Conservation (phyloP, 345 rosid genomes). For the Clausena lansium region DNA sequence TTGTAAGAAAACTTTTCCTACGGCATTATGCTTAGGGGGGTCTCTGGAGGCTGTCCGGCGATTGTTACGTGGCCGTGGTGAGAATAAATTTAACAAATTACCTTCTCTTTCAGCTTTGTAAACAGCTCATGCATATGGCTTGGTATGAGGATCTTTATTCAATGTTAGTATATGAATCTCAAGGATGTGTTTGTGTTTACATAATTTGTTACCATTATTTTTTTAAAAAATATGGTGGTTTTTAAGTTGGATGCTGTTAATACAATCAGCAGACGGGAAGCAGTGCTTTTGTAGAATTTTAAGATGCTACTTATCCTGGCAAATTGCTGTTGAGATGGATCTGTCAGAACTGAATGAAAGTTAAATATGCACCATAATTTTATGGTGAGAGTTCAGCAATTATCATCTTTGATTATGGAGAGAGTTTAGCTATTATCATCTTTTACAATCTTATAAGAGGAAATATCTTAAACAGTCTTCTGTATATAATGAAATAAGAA, state of each 20-base stretch:
- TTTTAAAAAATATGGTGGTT: background rate
- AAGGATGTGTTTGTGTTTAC: background rate
- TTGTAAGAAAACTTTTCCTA: conserved; percentile 78
- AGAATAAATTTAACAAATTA: conserved; percentile 21
- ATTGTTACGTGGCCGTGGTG: conserved; percentile 67
- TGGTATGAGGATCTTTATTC: background rate
- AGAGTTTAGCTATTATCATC: background rate
- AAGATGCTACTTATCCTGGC: background rate
- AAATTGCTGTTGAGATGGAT: conserved; percentile 1
- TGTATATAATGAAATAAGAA: background rate
- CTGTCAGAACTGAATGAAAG: background rate
- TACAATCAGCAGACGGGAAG: background rate
- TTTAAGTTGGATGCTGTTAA: background rate
- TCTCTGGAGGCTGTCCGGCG: conserved; percentile 66
- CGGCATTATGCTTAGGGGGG: conserved; percentile 83
- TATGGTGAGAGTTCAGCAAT: background rate
- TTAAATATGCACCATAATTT: background rate
- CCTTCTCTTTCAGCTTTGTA: background rate
- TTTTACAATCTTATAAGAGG: background rate
- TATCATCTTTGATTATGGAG: background rate
- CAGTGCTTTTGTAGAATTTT: background rate
- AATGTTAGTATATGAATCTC: background rate
- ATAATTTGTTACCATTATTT: background rate
- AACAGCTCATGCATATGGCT: background rate
- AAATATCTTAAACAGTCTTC: background rate